A percentile compares a stretch with the other conserved stretches of the same genome.
Conservation (phyloP, 306 rosid genomes). For the Sicyos baderoa region DNA sequence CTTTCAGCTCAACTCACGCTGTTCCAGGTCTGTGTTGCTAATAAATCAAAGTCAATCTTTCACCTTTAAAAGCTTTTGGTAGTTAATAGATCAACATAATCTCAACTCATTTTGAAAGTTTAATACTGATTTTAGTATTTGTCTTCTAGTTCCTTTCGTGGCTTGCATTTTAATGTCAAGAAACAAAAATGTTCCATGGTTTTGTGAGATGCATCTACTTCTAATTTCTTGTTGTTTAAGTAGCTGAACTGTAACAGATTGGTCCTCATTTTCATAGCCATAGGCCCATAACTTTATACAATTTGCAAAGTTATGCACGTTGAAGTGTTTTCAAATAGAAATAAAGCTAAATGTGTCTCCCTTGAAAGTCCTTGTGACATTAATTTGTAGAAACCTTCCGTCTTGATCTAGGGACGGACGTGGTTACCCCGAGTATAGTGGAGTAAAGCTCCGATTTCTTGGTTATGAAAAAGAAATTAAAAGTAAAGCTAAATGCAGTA, state of each 20-base stretch:
- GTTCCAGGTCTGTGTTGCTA: slow-evolving; percentile 59
- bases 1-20: slow-evolving; percentile 89
- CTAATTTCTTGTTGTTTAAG: not conserved
- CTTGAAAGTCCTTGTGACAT: too few relatives aligned
- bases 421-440: too few relatives aligned
- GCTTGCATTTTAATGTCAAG: slow-evolving; percentile 1
- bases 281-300: not conserved
- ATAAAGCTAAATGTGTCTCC: too few relatives aligned
- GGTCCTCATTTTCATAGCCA: not conserved
- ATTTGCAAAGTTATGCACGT: too few relatives aligned
- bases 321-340: too few relatives aligned
- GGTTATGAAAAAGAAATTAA: too few relatives aligned
- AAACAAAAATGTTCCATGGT: not conserved
- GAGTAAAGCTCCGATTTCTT: too few relatives aligned
- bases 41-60: not conserved
- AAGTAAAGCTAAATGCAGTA: too few relatives aligned
- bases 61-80: not conserved
- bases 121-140: not conserved
- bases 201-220: not conserved
- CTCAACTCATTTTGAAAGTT: not conserved
- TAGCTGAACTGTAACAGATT: not conserved
- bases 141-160: not conserved
- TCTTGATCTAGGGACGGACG: too few relatives aligned
- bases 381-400: too few relatives aligned
- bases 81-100: too few relatives aligned